Percentiles rank a stretch among this genome's conserved stretches.
These are phyloP conservation scores for Mycena vulgaris DNA, from an alignment of 768 basidiomycete genomes.

Conservation along the genomic window DNA sequence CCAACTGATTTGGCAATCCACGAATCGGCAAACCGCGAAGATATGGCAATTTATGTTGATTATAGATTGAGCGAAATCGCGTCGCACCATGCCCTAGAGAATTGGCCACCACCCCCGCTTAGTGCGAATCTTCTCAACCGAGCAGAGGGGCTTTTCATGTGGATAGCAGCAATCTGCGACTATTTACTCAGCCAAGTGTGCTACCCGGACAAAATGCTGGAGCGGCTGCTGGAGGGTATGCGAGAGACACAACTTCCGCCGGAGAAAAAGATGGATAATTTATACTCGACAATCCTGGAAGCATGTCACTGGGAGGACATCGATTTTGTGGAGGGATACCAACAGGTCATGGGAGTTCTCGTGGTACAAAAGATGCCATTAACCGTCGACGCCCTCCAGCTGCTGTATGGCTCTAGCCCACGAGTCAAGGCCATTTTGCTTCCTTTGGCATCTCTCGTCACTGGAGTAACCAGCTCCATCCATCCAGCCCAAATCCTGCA, in stretches of 20 bases:
- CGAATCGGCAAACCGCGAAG: slow-evolving; percentile 28
- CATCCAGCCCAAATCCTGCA: slow-evolving; percentile 1
- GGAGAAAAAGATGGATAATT: slow-evolving; percentile 34
- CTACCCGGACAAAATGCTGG: slow-evolving; percentile 34
- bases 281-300: slow-evolving; percentile 34
- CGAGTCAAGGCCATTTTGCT: neutral
- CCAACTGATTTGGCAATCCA: slow-evolving; percentile 29
- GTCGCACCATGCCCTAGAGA: neutral
- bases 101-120: slow-evolving; percentile 5
- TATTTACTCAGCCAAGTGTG: slow-evolving; percentile 26
- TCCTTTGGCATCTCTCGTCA: neutral
- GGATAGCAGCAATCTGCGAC: slow-evolving; percentile 38
- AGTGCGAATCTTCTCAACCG: slow-evolving; percentile 8
- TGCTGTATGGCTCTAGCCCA: neutral
- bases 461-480: neutral
- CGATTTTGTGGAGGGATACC: slow-evolving; percentile 20
- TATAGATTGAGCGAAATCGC: slow-evolving; percentile 34
- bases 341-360: neutral
- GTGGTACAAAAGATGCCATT: neutral
- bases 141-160: slow-evolving; percentile 44
- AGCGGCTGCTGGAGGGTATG: slow-evolving; percentile 15
- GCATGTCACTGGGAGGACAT: slow-evolving; percentile 33
- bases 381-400: neutral
- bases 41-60: slow-evolving; percentile 37
- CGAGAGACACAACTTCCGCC: slow-evolving; percentile 15